phyloP scores from a whole-genome alignment of 2,329 filamentous ascomycete genomes.

The Fusarium penzigii region DNA sequence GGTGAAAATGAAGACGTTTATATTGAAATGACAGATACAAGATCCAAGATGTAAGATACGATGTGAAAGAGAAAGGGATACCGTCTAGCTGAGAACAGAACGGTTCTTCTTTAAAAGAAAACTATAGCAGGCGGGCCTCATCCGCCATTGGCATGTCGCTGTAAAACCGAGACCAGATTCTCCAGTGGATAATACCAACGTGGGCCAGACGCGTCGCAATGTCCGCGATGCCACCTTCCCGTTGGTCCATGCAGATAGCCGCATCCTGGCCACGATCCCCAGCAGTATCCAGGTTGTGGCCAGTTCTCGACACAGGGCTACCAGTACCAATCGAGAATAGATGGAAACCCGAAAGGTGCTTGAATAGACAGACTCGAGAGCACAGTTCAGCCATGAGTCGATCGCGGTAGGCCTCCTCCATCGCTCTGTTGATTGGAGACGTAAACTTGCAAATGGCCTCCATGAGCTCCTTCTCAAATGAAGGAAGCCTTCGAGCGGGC shows the following conservation, averaged over 20 bases:
- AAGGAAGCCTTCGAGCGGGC: conserved; percentile 47
- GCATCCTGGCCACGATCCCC: conserved; percentile 37
- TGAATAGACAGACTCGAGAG: conserved; percentile 53
- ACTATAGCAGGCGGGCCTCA: not conserved
- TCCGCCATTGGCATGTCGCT: conserved; percentile 39
- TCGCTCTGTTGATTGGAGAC: conserved; percentile 47
- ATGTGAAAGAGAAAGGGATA: no score
- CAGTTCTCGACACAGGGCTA: conserved; percentile 44
- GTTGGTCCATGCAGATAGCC: conserved; percentile 44
- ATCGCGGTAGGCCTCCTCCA: conserved; percentile 51
- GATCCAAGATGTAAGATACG: no score
- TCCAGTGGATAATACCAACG: conserved; percentile 84
- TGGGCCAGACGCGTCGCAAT: conserved; percentile 80
- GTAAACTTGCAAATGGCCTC: conserved; percentile 45
- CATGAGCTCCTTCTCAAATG: conserved; percentile 52
- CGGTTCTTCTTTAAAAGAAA: conserved; percentile 8
- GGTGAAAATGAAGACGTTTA: no score
- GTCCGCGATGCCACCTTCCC: conserved; percentile 60
- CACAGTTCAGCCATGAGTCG: conserved; percentile 51
- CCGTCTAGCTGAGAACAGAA: conserved; percentile 13
- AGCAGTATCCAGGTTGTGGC: conserved; percentile 35
- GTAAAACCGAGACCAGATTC: conserved; percentile 75
- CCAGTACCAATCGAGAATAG: conserved; percentile 59
- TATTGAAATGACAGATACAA: no score
- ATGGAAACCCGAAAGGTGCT: conserved; percentile 51